Evolutionary conservation across 2,329 filamentous ascomycete genomes (phyloP).

Genomic region (Fusarium newnesense): DNA sequence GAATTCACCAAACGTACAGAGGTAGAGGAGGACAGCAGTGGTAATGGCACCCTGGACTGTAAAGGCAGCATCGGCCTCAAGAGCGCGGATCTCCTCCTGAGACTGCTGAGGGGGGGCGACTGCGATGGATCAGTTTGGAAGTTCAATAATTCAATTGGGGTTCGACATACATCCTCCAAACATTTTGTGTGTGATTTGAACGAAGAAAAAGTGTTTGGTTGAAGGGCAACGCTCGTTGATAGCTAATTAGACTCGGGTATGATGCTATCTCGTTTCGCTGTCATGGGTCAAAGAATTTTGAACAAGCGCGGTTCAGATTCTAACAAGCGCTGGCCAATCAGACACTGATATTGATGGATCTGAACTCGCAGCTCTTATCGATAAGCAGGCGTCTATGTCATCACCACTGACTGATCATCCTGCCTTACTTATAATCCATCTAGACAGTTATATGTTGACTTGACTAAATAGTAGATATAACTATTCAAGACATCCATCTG

Average conservation of each 20-base stretch:
- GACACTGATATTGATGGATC: not conserved
- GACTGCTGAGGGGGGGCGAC: constrained; percentile 76
- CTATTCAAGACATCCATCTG: not conserved
- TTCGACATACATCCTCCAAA: constrained; percentile 69
- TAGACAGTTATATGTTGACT: not conserved
- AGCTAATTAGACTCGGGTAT: constrained; percentile 25
- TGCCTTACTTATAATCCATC: not conserved
- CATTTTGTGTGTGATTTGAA: constrained; percentile 56
- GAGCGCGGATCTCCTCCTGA: constrained; percentile 74
- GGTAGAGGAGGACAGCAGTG: constrained; percentile 75
- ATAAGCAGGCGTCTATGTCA: constrained; percentile 29
- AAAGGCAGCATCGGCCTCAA: constrained; percentile 74
- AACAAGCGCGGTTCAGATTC: constrained; percentile 20
- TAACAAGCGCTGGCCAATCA: constrained; percentile 28
- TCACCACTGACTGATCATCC: not conserved
- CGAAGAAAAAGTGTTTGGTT: not conserved
- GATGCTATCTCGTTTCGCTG: constrained; percentile 42
- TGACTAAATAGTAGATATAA: not conserved
- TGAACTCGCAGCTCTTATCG: constrained; percentile 50
- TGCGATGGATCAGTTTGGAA: constrained; percentile 47
- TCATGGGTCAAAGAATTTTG: constrained; percentile 39
- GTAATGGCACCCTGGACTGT: constrained; percentile 75
- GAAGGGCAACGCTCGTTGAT: constrained; percentile 13
- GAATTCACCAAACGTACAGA: constrained; percentile 67
- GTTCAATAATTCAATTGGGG: not conserved